Base-by-base conservation (phyloP, 768 basidiomycete genomes). In the Leccinellum albellum region DNA sequence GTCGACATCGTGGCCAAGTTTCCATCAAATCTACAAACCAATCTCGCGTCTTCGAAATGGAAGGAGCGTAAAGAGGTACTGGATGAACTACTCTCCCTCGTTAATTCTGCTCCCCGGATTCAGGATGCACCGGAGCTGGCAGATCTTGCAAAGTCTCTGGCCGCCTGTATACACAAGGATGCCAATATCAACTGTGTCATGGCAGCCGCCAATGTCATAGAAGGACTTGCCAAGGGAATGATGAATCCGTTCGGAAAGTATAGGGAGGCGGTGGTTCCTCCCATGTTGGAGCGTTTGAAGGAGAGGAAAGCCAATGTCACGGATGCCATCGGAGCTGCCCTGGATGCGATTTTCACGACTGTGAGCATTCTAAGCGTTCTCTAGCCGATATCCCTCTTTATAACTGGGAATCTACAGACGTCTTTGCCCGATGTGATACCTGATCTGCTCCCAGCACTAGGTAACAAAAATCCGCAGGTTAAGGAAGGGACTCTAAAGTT, bases 101-200 rank as follows among this genome's bases (percentile, higher is more conserved):
- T 98, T 29, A 82, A 82, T 53, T 75, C 83, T 8, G 81, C 87
- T 3, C 86, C 88, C 13, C 82, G 86, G 56, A 89, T 98, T 64
- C 86, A 86, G 64, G 94, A 96, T 64, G 79, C 86, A 2, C 76
- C 87, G 7, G 91, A 91, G 66, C 78, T 97, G 4, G 83, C 79
- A 4, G 90, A 94, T 29, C 74, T 97, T 20, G 78, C 84, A 8
- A 87, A 84, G 63, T 85, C 88, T 3, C 74, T 99, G 17, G 92
- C 91, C 0, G 75, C 79, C 20, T 86, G 94, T 57, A 86, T 97
- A 64, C 85, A 91, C 54, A 82, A 82, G 58, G 97, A 99, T 70
- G 88, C 94, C 29, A 99, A 98, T 72, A 87, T 99, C 66, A 92
- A 91, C 63, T 98, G 95, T 69, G 97, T 99, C 50, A 89, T 91